Evolutionary conservation across 208 protist species (phyloP), one percentile per base, ranked within the genome.

Genomic region (Leishmania aethiopica): DNA sequence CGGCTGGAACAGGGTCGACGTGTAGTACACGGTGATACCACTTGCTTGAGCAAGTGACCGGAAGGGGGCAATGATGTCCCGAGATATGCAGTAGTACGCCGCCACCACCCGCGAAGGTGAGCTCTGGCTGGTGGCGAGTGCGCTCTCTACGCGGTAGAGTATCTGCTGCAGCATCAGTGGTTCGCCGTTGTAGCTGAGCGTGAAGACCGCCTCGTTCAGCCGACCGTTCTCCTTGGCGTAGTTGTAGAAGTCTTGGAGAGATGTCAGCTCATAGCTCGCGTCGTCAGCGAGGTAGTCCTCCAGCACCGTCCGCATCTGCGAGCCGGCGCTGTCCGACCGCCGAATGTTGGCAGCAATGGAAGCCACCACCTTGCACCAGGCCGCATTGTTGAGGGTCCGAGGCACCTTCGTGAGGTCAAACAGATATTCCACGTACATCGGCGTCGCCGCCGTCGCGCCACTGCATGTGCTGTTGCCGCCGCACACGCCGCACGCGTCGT

Each of bases 401-500:
- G 66, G 7, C 35, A 89, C 79, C 2, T 37, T 19, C 22, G 71
- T 78, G 55, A 90, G 73, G 57, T 87, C 89, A 7, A 92, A 75
- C 22, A 92, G 51, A 74, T 85, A 90, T 37, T 86, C 78, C 53
- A 90, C 78, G 62, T 80, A 87, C n/a, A 85, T 60, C 28, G 80
- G 85, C 5, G 64, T 62, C 22, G 40, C 80, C 4, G 59, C 35
- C 75, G 17, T 69, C 37, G 66, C 40, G 60, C 77, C 37, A 17
- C 37, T 42, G 85, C 85, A 89, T 28, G 37, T 74, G 80, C 72
- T 82, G 78, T 93, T 81, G 75, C 91, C 91, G 45, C 88, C 88
- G 67, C 91, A 94, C 75, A 94, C 89, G 28, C 91, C 89, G 62
- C 91, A 94, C 47, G 45, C 40, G 45, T 94, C 91, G 72, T 82